Conservation (phyloP, 257 asterid species). For the Euphrasia confusa region DNA sequence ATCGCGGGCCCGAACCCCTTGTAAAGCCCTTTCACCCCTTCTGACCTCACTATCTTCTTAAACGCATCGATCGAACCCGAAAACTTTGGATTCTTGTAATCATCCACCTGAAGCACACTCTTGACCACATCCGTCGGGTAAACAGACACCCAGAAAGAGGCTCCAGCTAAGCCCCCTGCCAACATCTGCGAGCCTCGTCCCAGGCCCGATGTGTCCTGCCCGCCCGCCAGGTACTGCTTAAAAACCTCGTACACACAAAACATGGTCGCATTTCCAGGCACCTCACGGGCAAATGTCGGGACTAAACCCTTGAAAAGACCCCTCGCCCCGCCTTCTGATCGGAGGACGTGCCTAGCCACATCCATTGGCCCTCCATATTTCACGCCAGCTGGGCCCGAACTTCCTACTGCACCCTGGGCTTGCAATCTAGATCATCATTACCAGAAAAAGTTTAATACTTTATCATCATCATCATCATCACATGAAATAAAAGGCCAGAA, state of each 20-base stretch:
- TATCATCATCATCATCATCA: not conserved
- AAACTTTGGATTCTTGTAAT: constrained; percentile 58
- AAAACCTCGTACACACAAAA: constrained; percentile 69
- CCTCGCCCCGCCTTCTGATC: constrained; percentile 49
- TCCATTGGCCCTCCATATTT: constrained; percentile 72
- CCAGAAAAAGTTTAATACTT: too few species aligned
- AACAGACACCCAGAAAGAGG: constrained; percentile 54
- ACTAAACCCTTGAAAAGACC: constrained; percentile 71
- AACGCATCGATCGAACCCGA: constrained; percentile 56
- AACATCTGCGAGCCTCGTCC: constrained; percentile 62
- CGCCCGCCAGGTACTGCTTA: constrained; percentile 64
- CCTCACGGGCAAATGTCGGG: constrained; percentile 69
- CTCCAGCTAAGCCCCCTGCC: constrained; percentile 78
- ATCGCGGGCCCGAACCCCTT: constrained; percentile 85
- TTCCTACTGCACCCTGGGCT: constrained; percentile 59
- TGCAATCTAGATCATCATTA: constrained; percentile 44
- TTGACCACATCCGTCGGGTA: constrained; percentile 74
- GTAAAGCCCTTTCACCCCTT: constrained; percentile 65
- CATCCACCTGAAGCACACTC: constrained; percentile 71
- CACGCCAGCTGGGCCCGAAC: constrained; percentile 36
- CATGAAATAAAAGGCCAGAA: not conserved
- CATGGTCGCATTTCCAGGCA: constrained; percentile 78
- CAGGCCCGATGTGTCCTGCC: constrained; percentile 53
- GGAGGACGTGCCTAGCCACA: constrained; percentile 64
- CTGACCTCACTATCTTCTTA: constrained; percentile 51